Conservation (phyloP, 2,329 filamentous ascomycete genomes). For the Aotearoamyces nothofagi region DNA sequence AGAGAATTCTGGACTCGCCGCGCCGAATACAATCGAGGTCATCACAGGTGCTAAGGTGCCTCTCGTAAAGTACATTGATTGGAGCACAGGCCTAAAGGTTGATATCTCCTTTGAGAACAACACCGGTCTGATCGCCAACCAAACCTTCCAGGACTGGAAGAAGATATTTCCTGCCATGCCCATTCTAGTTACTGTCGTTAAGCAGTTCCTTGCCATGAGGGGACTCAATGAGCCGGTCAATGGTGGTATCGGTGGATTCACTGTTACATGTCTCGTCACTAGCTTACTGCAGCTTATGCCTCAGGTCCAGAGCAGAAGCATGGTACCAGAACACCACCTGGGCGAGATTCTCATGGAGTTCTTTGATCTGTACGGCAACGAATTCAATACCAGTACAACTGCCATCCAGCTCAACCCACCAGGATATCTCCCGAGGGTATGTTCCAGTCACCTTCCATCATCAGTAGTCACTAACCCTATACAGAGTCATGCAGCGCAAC, state of each 20-base stretch:
- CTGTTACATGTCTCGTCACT: slow-evolving; percentile 84
- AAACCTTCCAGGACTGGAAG: slow-evolving; percentile 73
- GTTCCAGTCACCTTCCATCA: slow-evolving; percentile 14
- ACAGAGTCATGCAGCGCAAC: too few species aligned
- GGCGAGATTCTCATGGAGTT: slow-evolving; percentile 78
- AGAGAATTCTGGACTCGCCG: slow-evolving; percentile 36
- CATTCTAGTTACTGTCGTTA: slow-evolving; percentile 71
- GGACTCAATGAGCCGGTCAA: slow-evolving; percentile 82
- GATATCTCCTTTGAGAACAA: slow-evolving; percentile 93
- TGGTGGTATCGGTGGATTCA: slow-evolving; percentile 86
- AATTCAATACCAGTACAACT: slow-evolving; percentile 53
- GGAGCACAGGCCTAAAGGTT: slow-evolving; percentile 62
- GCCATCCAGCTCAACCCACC: slow-evolving; percentile 68
- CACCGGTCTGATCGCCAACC: slow-evolving; percentile 64
- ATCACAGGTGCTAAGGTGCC: slow-evolving; percentile 73
- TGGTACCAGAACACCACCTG: slow-evolving; percentile 50
- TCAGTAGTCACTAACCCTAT: too few species aligned
- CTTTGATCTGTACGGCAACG: slow-evolving; percentile 74
- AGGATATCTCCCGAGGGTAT: slow-evolving; percentile 62
- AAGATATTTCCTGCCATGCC: slow-evolving; percentile 70
- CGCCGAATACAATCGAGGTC: slow-evolving; percentile 42
- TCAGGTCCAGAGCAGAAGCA: slow-evolving; percentile 43
- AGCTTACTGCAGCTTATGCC: slow-evolving; percentile 76
- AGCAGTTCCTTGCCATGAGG: slow-evolving; percentile 83
- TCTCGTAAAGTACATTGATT: slow-evolving; percentile 81